These are phyloP conservation scores for Arxiozyma slooffiae DNA, from an alignment of 1,139 yeast species.

Conservation along the genomic window DNA sequence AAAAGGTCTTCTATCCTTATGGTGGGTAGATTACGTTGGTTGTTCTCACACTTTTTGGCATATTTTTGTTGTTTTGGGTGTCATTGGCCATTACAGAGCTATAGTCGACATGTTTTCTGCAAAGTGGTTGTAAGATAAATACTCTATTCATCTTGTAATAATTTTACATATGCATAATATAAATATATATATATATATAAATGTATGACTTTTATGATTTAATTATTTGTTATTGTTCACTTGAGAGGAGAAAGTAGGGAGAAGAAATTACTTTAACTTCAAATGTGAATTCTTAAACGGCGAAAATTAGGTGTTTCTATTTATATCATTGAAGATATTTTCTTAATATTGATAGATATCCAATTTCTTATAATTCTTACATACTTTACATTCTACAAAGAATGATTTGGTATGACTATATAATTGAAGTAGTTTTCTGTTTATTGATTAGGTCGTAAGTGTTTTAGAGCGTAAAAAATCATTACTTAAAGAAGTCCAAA, in stretches of 20 bases:
- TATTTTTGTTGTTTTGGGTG: constrained; percentile 76
- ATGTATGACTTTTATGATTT: background rate
- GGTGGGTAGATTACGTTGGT: constrained; percentile 75
- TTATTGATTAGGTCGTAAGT: background rate
- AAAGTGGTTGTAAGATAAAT: constrained; percentile 17
- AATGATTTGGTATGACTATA: background rate
- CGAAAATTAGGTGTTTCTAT: background rate
- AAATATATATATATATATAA: too few relatives aligned
- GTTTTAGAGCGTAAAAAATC: background rate
- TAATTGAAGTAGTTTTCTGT: background rate
- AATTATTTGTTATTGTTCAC: too few relatives aligned
- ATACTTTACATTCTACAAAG: background rate
- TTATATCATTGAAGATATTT: too few relatives aligned
- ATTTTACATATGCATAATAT: background rate
- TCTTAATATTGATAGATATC: background rate
- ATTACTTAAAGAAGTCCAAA: too few relatives aligned
- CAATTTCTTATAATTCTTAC: background rate
- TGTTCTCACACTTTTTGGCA: constrained; percentile 93
- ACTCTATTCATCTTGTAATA: background rate
- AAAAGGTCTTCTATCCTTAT: constrained; percentile 45
- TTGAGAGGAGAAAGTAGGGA: background rate
- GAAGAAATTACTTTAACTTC: background rate
- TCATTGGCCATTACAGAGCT: constrained; percentile 75
- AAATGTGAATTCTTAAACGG: too few relatives aligned
- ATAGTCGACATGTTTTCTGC: constrained; percentile 56